Conservation (phyloP, 1,284 basidiomycete genomes). For the Boletus smithii region DNA sequence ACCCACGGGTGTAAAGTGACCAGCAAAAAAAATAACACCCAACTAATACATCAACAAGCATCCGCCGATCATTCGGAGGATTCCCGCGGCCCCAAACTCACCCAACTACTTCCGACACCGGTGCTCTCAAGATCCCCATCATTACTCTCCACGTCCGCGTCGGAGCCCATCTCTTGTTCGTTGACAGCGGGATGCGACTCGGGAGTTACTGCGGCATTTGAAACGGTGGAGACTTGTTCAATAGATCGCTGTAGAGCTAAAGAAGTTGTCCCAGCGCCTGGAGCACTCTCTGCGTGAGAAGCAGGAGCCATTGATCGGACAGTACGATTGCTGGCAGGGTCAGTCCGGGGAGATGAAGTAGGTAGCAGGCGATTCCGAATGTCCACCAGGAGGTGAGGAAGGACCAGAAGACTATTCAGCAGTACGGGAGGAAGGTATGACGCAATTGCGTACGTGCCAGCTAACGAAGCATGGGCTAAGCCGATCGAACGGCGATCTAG, state of each 20-base stretch:
- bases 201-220: neutral
- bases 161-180: constrained; percentile 47
- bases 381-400: constrained; percentile 63
- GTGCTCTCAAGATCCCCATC: constrained; percentile 42
- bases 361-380: constrained; percentile 59
- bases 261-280: neutral
- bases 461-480: constrained; percentile 35
- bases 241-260: constrained; percentile 9
- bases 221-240: neutral
- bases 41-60: neutral
- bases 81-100: constrained; percentile 46
- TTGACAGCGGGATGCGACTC: constrained; percentile 13
- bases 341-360: constrained; percentile 35
- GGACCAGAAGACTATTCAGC: constrained; percentile 59
- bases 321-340: constrained; percentile 22
- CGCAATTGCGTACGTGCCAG: constrained; percentile 62
- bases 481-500: neutral
- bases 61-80: constrained; percentile 18
- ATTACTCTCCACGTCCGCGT: constrained; percentile 65
- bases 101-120: constrained; percentile 58
- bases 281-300: constrained; percentile 8
- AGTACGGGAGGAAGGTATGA: constrained; percentile 66
- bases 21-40: neutral
- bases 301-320: constrained; percentile 17
- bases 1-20: neutral